Base-by-base conservation (phyloP, 2,329 filamentous ascomycete genomes). In the Diaporthe nobilis region DNA sequence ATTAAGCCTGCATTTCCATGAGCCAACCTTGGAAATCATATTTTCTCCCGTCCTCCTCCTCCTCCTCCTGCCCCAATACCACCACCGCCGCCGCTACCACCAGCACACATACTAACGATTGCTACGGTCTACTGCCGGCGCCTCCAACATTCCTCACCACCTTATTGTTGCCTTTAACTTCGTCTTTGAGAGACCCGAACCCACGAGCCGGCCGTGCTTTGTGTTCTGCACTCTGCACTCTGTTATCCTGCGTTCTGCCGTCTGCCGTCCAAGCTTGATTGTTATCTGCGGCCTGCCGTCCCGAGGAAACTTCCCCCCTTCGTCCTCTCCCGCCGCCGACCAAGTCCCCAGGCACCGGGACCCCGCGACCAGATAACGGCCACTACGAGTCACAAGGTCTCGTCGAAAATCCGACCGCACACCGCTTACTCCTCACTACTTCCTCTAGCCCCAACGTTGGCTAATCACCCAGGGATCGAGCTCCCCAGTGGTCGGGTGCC, bases 381-480 rank as follows among this genome's bases (percentile, higher is more conserved):
- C 42, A 72, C 55, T 63, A 15, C 60, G 71, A 72, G 57, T 72
- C 71, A 72, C 71, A 63, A 63, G 71, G 57, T 25, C 71, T 44
- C 47, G 37, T 72, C 57, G 34, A 25, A 17, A 25, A 51, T 39
- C 63, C 47, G 13, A 53, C 65, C 47, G 31, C 65, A 39, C 47
- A 68, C 65, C 65, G 65, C 65, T 28, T 53, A 68, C 65, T 68
- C 47, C 65, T 68, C 65, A 25, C 49, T 39, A 12, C n/a, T 34
- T 37, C 31, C 22, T 53, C 65, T 53, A 53, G 65, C 31, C 65
- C 65, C 65, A 68, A 53, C 65, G 65, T 42, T 68, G 65, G 31
- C 22, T 39, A 39, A 68, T 68, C 39, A 17, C 47, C 65, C 65
- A 28, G 22, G 47, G 47, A 53, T 22, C 63, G 44, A 49, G 28